Evolutionary conservation across 192 early-diverging fungal genomes (phyloP).

Genomic region (Helicostylum pulchrum): DNA sequence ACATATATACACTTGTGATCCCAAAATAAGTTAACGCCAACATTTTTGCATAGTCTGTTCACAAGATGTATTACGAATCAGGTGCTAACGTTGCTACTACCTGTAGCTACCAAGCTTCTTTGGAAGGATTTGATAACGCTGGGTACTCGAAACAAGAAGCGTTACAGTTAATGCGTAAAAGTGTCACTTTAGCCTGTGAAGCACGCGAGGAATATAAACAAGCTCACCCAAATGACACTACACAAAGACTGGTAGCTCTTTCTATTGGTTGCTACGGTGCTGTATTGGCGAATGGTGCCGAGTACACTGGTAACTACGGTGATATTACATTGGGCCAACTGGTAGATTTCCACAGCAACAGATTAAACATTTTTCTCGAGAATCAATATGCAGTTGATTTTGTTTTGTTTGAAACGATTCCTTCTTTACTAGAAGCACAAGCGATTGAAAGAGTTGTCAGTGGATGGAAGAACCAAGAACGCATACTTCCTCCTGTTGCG

Average conservation of each 20-base stretch:
- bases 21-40: not conserved
- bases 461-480: not conserved
- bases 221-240: conserved; percentile 13
- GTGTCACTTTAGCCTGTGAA: conserved; percentile 41
- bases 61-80: conserved; percentile 46
- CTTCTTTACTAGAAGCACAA: conserved; percentile 50
- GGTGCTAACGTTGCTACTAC: conserved; percentile 56
- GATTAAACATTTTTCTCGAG: conserved; percentile 41
- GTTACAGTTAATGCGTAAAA: conserved; percentile 33
- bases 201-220: conserved; percentile 41
- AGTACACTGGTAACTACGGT: conserved; percentile 65
- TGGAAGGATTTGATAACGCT: conserved; percentile 36
- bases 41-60: conserved; percentile 34
- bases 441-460: conserved; percentile 47
- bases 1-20: too few relatives aligned
- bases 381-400: conserved; percentile 44
- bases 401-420: conserved; percentile 69
- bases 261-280: conserved; percentile 69
- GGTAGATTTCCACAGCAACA: conserved; percentile 50
- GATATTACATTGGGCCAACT: conserved; percentile 34
- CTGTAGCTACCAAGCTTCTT: conserved; percentile 55
- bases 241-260: conserved; percentile 44
- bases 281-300: conserved; percentile 55
- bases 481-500: conserved; percentile 44
- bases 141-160: conserved; percentile 41